Base-by-base conservation (phyloP, 2,329 filamentous ascomycete genomes). In the Ascomycota sp. region DNA sequence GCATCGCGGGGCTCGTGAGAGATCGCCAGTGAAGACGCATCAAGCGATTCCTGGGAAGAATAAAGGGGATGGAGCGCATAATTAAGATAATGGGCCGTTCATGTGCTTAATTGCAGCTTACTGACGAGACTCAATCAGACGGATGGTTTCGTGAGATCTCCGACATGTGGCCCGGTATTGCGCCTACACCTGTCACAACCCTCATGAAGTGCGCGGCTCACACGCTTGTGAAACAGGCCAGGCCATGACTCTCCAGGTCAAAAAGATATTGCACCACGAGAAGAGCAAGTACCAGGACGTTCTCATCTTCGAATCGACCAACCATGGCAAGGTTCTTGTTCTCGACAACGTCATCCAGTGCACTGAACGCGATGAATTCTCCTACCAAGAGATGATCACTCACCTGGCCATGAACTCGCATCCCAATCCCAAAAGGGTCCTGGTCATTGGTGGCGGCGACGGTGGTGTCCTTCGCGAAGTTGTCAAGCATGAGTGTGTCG, bases 331-430 rank as follows among this genome's bases (percentile, higher is more conserved):
- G 52, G 86, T 95, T 40, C 70, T 98, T 38, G 86, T 98, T 41
- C 73, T 98, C 46, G 89, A 98, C 70, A 95, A 95, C 56, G 89
- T 93, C 55, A 92, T 98, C 58, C 89, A 98, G 64, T 83, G 76
- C 71, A 95, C 89, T 46, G 89, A 98, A 72, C 76, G 86, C 44
- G 83, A 98, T 54, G 89, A 98, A 66, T 98, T 95, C 68, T 82
- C 84, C 48, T 92, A 92, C 73, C 89, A 98, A 68, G 89, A 98
- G 72, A 98, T 98, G 89, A 98, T 98, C 61, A 84, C 86, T 47
- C 83, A 98, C 62, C 70, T 98, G 45, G 89, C 83, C 61, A 82
- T 98, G 77, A 89, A 92, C 72, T 82, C 86, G 35, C 89, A 98
- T 72, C 89, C 89, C 46, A 75, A 92, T 67, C 89, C 89, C 53